Evolutionary conservation across 352 stramenopile species (phyloP).

Genomic region (Albugo laibachii): DNA sequence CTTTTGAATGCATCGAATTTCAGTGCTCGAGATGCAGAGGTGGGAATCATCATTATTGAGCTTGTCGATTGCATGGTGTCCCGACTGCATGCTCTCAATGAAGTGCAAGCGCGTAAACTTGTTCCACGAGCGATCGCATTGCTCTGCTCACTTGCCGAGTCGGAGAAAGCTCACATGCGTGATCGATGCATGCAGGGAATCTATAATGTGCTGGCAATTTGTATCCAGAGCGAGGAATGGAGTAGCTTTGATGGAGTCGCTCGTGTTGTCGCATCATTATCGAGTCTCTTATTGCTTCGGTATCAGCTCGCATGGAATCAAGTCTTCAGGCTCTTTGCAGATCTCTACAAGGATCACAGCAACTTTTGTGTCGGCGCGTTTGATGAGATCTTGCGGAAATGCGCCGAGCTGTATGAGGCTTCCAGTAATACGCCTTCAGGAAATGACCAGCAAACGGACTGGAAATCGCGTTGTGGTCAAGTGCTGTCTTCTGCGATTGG

Average conservation of each 20-base stretch:
- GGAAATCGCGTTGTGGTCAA: constrained; percentile 38
- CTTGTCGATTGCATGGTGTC: no score
- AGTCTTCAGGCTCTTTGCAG: constrained; percentile 48
- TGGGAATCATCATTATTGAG: no score
- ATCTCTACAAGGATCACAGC: constrained; percentile 58
- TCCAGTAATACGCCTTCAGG: constrained; percentile 39
- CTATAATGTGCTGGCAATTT: constrained; percentile 39
- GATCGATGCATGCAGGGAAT: constrained; percentile 39
- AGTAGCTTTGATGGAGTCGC: constrained; percentile 32
- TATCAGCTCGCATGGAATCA: constrained; percentile 68
- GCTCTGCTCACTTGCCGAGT: constrained; percentile 59
- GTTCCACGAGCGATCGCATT: constrained; percentile 54
- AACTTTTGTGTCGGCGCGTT: constrained; percentile 27
- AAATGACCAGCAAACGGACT: constrained; percentile 13
- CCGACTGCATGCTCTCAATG: constrained; percentile 26
- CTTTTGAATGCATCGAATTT: constrained; percentile 21
- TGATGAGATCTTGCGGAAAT: constrained; percentile 44
- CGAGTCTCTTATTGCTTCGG: constrained; percentile 64
- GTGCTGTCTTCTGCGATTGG: constrained; percentile 38
- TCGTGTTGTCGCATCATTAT: constrained; percentile 48
- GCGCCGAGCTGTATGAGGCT: constrained; percentile 62
- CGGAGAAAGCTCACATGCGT: constrained; percentile 27
- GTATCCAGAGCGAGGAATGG: constrained; percentile 18
- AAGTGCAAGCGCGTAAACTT: constrained; percentile 30
- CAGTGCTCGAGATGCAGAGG: no score